A percentile compares a stretch with the other conserved stretches of the same genome.
Conservation (phyloP, 345 rosid genomes). For the Tarenaya hassleriana region DNA sequence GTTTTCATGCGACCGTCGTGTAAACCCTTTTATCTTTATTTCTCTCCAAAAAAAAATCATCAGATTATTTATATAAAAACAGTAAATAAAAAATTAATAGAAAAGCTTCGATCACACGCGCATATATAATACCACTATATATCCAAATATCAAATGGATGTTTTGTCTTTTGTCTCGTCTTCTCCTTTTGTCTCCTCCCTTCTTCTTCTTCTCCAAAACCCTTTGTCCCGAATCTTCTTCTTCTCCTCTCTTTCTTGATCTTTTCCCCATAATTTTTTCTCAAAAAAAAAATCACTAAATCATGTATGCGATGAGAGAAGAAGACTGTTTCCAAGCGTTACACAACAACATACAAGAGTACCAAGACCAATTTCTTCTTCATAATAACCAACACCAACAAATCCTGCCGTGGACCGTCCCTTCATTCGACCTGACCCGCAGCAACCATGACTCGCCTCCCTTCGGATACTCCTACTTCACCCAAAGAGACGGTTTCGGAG, state of each 20-base stretch:
- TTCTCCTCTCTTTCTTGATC: not conserved
- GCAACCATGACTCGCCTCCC: too few species aligned
- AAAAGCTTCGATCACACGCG: not conserved
- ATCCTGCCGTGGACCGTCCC: constrained; percentile 27
- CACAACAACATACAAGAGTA: constrained; percentile 56
- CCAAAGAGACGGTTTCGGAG: constrained; percentile 38
- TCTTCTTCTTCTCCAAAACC: constrained; percentile 14
- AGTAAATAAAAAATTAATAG: too few species aligned
- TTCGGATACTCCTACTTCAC: constrained; percentile 61
- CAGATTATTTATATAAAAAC: too few species aligned
- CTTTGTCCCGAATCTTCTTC: not conserved
- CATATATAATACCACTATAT: constrained; percentile 21
- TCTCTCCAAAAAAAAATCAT: too few species aligned
- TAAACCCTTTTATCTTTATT: too few species aligned
- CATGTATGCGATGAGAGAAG: constrained; percentile 69
- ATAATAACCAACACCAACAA: too few species aligned
- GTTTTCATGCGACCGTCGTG: too few species aligned
- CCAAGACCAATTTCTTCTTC: too few species aligned
- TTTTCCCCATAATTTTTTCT: not conserved
- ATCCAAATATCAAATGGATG: constrained; percentile 29
- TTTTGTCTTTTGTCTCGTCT: constrained; percentile 34
- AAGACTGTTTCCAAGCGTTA: constrained; percentile 55
- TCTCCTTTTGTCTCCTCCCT: constrained; percentile 14
- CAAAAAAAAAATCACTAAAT: not conserved
- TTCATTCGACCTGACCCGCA: constrained; percentile 28